These are phyloP conservation scores for Populus davidiana DNA, from an alignment of 345 rosid genomes.

Conservation along the genomic window DNA sequence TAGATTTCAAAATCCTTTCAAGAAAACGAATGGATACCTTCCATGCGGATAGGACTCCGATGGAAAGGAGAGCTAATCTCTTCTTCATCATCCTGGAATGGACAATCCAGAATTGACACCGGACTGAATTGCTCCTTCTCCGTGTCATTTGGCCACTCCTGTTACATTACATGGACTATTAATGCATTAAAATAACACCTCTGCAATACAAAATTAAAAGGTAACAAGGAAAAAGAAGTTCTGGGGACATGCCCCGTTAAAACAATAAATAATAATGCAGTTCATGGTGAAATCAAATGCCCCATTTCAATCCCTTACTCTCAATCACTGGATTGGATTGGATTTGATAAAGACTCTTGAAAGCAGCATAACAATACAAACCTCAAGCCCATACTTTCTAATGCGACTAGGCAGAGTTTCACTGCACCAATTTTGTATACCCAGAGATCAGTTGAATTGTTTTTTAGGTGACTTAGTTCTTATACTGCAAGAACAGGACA, in stretches of 20 bases:
- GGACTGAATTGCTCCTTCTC: constrained; percentile 81
- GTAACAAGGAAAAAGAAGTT: background rate
- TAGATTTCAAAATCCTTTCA: background rate
- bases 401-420: background rate
- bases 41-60: constrained; percentile 15
- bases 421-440: background rate
- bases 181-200: background rate
- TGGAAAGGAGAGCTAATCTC: constrained; percentile 31
- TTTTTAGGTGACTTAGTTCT: background rate
- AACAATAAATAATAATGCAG: background rate
- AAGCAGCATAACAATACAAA: constrained; percentile 6
- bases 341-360: background rate
- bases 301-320: background rate
- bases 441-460: too few relatives aligned
- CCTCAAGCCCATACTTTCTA: background rate
- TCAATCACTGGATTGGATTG: background rate
- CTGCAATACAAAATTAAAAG: background rate
- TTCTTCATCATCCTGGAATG: constrained; percentile 68
- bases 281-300: background rate
- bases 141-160: constrained; percentile 55
- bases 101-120: constrained; percentile 71
- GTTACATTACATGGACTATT: background rate
- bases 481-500: background rate
- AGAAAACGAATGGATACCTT: constrained; percentile 23
- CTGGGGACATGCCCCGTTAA: background rate